phyloP scores from a whole-genome alignment of 1,284 basidiomycete species.

The Schizopora paradoxa region DNA sequence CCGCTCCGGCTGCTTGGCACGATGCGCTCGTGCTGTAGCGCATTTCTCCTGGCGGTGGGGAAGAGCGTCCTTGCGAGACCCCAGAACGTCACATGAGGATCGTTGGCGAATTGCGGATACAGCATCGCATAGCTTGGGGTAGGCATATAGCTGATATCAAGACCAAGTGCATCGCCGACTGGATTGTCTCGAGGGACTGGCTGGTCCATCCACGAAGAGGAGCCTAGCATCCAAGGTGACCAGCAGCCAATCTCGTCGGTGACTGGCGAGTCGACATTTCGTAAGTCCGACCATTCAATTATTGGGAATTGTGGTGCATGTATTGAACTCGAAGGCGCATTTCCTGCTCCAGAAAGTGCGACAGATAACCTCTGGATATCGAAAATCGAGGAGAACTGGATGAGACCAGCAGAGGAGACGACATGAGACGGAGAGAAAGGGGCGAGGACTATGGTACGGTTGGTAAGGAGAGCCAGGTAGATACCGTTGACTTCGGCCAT shows the following conservation, averaged over 20 bases:
- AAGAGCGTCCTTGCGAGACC: slow-evolving; percentile 40
- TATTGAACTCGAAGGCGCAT: too few species aligned
- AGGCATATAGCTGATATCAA: slow-evolving; percentile 48
- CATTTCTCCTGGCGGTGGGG: slow-evolving; percentile 27
- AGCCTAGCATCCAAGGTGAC: slow-evolving; percentile 32
- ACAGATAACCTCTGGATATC: slow-evolving; percentile 35
- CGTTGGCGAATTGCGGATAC: slow-evolving; percentile 32
- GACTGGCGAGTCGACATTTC: slow-evolving; percentile 41
- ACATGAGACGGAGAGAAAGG: slow-evolving; percentile 66
- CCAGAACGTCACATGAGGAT: slow-evolving; percentile 43
- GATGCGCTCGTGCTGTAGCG: neutral
- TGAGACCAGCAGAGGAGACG: slow-evolving; percentile 36
- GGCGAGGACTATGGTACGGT: slow-evolving; percentile 58
- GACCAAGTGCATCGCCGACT: slow-evolving; percentile 39
- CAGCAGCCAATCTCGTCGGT: slow-evolving; percentile 68
- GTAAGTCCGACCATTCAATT: slow-evolving; percentile 40
- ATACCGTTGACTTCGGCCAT: slow-evolving; percentile 54
- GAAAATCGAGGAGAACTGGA: slow-evolving; percentile 39
- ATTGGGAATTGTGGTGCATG: slow-evolving; percentile 29
- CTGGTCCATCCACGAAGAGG: too few species aligned
- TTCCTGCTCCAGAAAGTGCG: slow-evolving; percentile 30
- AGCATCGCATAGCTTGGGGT: slow-evolving; percentile 40
- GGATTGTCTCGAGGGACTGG: slow-evolving; percentile 40
- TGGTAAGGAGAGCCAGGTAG: slow-evolving; percentile 58
- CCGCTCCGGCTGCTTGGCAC: slow-evolving; percentile 15